Base-by-base conservation (phyloP, 257 asterid genomes). In the Apocynum venetum region DNA sequence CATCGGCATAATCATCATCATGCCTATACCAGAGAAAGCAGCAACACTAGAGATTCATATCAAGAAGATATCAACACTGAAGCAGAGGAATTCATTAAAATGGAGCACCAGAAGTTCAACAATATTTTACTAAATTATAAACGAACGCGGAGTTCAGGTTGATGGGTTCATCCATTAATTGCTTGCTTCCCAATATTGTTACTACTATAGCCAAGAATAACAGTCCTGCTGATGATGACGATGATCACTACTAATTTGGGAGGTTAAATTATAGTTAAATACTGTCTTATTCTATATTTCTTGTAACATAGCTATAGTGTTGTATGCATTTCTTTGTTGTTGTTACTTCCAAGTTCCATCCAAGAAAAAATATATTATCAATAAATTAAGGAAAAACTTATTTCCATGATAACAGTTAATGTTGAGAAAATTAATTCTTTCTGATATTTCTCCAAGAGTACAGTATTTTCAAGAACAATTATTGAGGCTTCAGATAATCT, bases 31-130 rank as follows among this genome's bases (percentile, higher is more conserved):
- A 13, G 40, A 71, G 12, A 8, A 4, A 11, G 7, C 11, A 53
- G 48, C 47, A 52, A 19, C 36, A 55, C 55, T 1, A 36, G 53
- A 49, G 47, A 44, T 44, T 44, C 47, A 44, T 49, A 49, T 49
- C 53, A 49, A 11, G 82, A 80, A 43, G 78, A 84, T 25, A 67
- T 86, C 7, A 83, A 89, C 49, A 71, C 4, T 38, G 84, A 85
- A 81, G 89, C 91, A 3, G 84, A 85, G 46, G 85, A 77, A 48
- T 89, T 87, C 80, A 84, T 87, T 59, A 20, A 25, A 20, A 12
- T 35, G 79, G 85, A 82, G 84, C 89, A 85, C 64, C 8, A 79
- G 47, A 89, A 78, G 83, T 83, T 89, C 15, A 67, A 67, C 25
- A 44, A 6, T 3, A 44, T 25, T 25, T 25, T 25, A 25, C 31